A percentile compares a stretch with the other conserved stretches of the same genome.
Evolutionary conservation across 306 rosid species (phyloP).

Genomic region (Lathyrus aphaca): DNA sequence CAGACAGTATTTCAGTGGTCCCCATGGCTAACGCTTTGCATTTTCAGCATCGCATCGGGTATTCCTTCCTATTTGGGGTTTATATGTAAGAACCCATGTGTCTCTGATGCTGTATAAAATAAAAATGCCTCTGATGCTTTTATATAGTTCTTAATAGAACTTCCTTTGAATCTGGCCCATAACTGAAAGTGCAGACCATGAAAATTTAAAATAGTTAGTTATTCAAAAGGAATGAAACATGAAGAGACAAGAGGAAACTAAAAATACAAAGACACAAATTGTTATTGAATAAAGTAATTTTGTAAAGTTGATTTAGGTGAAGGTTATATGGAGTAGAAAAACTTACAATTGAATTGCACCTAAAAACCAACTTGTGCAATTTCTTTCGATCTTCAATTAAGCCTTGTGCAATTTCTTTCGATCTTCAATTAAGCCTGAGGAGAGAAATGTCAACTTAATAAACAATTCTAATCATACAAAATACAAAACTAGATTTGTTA

Average conservation of each 20-base stretch:
- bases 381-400: not conserved
- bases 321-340: not conserved
- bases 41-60: not conserved
- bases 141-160: not conserved
- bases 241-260: no score
- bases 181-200: no score
- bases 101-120: not conserved
- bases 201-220: not conserved
- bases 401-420: no score
- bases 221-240: not conserved
- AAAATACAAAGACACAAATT: no score
- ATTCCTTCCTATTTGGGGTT: not conserved
- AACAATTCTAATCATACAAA: constrained; percentile 7
- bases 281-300: no score
- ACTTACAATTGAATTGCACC: constrained; percentile 33
- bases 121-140: not conserved
- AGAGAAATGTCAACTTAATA: constrained; percentile 23
- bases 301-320: no score
- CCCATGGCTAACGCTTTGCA: not conserved
- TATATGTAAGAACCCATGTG: not conserved
- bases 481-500: not conserved
- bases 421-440: constrained; percentile 45
- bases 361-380: not conserved
- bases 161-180: not conserved
- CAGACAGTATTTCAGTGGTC: not conserved